A percentile compares a stretch with the other conserved stretches of the same genome.
Conservation (phyloP, 306 rosid species). For the Citrullus amarus region DNA sequence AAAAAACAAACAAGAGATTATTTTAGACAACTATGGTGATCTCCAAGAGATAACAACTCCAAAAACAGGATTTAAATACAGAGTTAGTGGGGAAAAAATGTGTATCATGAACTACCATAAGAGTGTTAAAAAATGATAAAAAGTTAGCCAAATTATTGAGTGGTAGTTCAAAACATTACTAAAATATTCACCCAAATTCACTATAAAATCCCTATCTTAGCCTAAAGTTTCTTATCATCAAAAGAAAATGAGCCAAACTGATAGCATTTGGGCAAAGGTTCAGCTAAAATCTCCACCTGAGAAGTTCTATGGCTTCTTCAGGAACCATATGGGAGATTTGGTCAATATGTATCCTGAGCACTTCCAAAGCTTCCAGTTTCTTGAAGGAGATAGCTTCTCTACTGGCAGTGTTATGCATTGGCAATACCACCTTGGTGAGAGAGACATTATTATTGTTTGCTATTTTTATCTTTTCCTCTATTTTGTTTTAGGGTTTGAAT, state of each 20-base stretch:
- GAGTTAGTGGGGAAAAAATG: not conserved
- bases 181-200: not conserved
- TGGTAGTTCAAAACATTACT: not conserved
- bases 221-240: not conserved
- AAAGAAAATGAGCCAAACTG: not conserved
- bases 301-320: slow-evolving; percentile 14
- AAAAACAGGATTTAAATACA: not conserved
- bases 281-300: slow-evolving; percentile 7
- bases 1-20: not conserved
- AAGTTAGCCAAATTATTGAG: not conserved
- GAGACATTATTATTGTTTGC: not conserved
- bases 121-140: not conserved
- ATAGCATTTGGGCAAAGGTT: slow-evolving; percentile 11
- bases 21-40: not conserved
- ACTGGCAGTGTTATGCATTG: not conserved
- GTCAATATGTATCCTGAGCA: slow-evolving; percentile 12
- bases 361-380: slow-evolving; percentile 3
- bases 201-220: not conserved
- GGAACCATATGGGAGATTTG: slow-evolving; percentile 11
- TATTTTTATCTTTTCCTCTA: not conserved
- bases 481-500: no score
- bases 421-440: not conserved
- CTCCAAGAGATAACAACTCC: not conserved
- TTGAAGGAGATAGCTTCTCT: not conserved
- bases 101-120: not conserved